A percentile compares a stretch with the other conserved stretches of the same genome.
These are phyloP conservation scores for Nicotiana benthamiana DNA, from an alignment of 257 asterid genomes.

Conservation along the genomic window DNA sequence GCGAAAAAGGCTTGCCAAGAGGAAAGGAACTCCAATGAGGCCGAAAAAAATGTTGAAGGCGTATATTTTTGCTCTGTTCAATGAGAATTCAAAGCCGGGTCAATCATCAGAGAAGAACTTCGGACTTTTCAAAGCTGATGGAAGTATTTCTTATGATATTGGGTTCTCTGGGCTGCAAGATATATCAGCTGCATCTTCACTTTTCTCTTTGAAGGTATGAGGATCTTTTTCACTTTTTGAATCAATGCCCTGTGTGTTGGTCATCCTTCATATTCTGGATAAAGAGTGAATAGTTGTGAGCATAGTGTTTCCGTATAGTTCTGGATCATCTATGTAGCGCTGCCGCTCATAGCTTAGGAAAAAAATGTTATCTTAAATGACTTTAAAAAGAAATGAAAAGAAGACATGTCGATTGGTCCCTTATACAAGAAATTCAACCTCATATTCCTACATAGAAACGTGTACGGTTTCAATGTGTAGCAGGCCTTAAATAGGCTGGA, in stretches of 20 bases:
- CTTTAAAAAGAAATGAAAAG: background rate
- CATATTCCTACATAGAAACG: background rate
- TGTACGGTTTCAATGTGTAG: background rate
- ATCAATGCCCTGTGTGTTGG: background rate
- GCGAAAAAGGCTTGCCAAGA: constrained; percentile 74
- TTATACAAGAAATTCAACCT: background rate
- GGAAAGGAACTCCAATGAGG: constrained; percentile 90
- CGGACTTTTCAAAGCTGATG: constrained; percentile 82
- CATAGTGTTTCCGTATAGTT: background rate
- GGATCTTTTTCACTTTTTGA: background rate
- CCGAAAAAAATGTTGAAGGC: constrained; percentile 71
- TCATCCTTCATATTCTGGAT: background rate
- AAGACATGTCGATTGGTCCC: background rate
- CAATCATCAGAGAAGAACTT: constrained; percentile 67
- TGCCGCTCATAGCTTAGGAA: background rate
- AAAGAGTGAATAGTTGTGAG: background rate
- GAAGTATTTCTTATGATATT: constrained; percentile 69
- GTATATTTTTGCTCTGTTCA: constrained; percentile 79
- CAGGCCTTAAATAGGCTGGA: background rate
- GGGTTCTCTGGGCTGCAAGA: constrained; percentile 69
- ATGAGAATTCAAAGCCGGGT: constrained; percentile 68
- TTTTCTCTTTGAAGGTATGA: constrained; percentile 50
- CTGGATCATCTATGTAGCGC: background rate
- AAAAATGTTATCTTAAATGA: background rate
- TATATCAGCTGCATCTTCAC: constrained; percentile 55